Evolutionary conservation across 2,329 filamentous ascomycete genomes (phyloP).

Genomic region (Lachnum nothofagi): DNA sequence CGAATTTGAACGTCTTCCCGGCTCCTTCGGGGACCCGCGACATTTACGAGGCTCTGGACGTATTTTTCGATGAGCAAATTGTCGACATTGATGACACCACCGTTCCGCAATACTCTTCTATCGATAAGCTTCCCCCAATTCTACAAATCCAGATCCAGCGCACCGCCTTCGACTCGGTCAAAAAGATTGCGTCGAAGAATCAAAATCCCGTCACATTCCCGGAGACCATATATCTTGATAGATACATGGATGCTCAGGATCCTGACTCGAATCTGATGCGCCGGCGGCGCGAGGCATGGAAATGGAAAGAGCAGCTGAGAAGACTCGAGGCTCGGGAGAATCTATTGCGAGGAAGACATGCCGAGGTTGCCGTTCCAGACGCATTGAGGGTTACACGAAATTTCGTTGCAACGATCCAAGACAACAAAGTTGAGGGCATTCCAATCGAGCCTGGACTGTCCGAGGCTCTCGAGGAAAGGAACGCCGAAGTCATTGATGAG

Average conservation of each 20-base stretch:
- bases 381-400: conserved; percentile 32
- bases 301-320: conserved; percentile 60
- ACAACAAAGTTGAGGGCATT: conserved; percentile 38
- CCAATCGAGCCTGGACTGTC: conserved; percentile 39
- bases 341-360: conserved; percentile 22
- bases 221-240: conserved; percentile 77
- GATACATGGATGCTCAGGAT: conserved; percentile 69
- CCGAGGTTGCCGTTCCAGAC: conserved; percentile 26
- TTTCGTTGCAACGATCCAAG: conserved; percentile 41
- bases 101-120: conserved; percentile 62
- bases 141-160: conserved; percentile 87
- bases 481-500: conserved; percentile 29
- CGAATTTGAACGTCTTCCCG: conserved; percentile 57
- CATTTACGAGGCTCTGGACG: conserved; percentile 80
- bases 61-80: conserved; percentile 75
- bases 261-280: conserved; percentile 54
- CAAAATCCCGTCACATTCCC: conserved; percentile 73
- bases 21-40: conserved; percentile 48
- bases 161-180: conserved; percentile 63
- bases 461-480: conserved; percentile 40
- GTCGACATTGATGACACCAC: conserved; percentile 60
- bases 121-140: conserved; percentile 73
- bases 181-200: conserved; percentile 62
- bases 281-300: conserved; percentile 67
- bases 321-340: conserved; percentile 42